Percentiles rank a stretch among this genome's conserved stretches.
phyloP scores from a whole-genome alignment of 805 yeast species.

The Jamesozyma hellenica region DNA sequence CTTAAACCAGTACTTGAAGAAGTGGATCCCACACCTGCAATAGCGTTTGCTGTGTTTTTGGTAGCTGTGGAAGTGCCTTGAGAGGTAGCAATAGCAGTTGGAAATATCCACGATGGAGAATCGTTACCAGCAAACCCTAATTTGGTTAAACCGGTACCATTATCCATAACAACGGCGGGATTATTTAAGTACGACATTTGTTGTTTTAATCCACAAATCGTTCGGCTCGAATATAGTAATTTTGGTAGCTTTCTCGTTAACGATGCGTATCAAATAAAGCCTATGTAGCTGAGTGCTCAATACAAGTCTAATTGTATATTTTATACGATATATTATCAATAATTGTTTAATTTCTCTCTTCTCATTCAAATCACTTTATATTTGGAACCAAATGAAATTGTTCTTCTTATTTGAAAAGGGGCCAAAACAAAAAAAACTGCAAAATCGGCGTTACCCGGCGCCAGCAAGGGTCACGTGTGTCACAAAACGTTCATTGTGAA shows the following conservation, averaged over 20 bases:
- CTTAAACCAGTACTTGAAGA: conserved; percentile 3
- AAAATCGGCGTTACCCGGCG: not conserved
- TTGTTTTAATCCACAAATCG: too few species aligned
- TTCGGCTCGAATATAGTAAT: too few species aligned
- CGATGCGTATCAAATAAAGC: too few species aligned
- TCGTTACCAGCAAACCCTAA: conserved; percentile 98
- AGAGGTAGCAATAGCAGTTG: conserved; percentile 85
- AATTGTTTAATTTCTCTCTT: too few species aligned
- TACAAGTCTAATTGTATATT: too few species aligned
- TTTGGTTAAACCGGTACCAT: conserved; percentile 96
- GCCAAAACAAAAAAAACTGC: not conserved
- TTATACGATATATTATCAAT: too few species aligned
- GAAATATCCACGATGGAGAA: conserved; percentile 92
- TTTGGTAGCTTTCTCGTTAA: too few species aligned
- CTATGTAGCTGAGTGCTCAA: too few species aligned
- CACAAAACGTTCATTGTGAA: too few species aligned
- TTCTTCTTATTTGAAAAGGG: not conserved
- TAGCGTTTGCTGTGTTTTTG: conserved; percentile 35
- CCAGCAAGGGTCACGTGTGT: not conserved
- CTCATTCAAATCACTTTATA: too few species aligned
- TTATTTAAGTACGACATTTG: conserved; percentile 55
- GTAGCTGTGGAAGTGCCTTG: conserved; percentile 24
- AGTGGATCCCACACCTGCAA: conserved; percentile 3
- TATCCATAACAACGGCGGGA: conserved; percentile 96
- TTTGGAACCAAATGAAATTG: not conserved